A percentile compares a stretch with the other conserved stretches of the same genome.
These are phyloP conservation scores for Acer campestre DNA, from an alignment of 345 rosid genomes.

Conservation along the genomic window DNA sequence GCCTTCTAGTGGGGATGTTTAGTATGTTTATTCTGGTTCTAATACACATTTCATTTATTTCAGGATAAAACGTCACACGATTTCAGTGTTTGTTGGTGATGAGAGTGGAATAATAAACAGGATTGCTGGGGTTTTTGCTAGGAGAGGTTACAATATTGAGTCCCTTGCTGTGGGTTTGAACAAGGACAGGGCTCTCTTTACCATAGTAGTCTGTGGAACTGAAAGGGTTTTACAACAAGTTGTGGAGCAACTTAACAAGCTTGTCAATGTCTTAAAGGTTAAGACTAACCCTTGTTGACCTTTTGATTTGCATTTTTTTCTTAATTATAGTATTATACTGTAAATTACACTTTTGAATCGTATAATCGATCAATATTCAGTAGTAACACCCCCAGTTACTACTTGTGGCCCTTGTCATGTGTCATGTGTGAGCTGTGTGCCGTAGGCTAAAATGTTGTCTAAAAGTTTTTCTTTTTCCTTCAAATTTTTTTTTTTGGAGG, in stretches of 20 bases:
- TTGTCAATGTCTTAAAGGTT: constrained; percentile 94
- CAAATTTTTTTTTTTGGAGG: neutral
- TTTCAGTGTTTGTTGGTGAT: constrained; percentile 95
- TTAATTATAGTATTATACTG: neutral
- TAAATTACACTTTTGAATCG: too few relatives aligned
- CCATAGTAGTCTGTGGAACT: constrained; percentile 88
- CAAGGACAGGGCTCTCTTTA: constrained; percentile 91
- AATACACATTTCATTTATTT: constrained; percentile 5
- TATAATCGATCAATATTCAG: neutral
- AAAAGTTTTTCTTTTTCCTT: neutral
- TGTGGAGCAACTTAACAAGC: constrained; percentile 92
- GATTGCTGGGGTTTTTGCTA: constrained; percentile 95
- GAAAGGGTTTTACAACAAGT: constrained; percentile 82
- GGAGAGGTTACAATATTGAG: constrained; percentile 95
- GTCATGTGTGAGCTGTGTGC: neutral
- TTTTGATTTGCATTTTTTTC: neutral
- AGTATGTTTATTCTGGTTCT: neutral
- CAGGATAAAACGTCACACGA: constrained; percentile 82
- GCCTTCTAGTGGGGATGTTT: neutral
- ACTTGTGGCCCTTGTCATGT: neutral
- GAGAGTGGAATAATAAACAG: constrained; percentile 98
- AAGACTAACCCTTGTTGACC: neutral
- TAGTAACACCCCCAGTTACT: neutral
- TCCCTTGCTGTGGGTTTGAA: constrained; percentile 97
- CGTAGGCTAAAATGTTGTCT: neutral